Percentiles rank a stretch among this genome's conserved stretches.
phyloP scores from a whole-genome alignment of 805 yeast species.

The Cyberlindnera mycetangii region DNA sequence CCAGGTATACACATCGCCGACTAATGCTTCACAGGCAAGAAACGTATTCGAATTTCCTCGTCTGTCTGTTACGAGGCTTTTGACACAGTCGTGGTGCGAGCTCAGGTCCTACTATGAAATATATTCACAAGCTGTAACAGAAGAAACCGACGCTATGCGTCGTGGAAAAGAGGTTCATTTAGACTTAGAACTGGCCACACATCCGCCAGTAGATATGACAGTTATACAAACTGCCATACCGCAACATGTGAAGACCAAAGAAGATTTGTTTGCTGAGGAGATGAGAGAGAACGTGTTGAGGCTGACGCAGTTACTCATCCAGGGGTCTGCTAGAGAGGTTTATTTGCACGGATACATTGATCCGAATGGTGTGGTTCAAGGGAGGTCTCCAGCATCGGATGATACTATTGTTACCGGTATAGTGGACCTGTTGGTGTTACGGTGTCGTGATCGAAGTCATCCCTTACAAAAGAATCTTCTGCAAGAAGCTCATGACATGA shows the following conservation, averaged over 20 bases:
- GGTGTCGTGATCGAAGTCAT: constrained; percentile 6
- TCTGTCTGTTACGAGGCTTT: constrained; percentile 56
- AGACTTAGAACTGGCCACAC: constrained; percentile 44
- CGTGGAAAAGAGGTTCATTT: constrained; percentile 49
- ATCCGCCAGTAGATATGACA: constrained; percentile 29
- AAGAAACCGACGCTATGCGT: constrained; percentile 39
- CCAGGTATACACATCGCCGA: constrained; percentile 13
- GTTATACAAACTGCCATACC: constrained; percentile 3
- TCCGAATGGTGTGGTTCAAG: constrained; percentile 5
- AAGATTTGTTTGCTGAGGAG: constrained; percentile 28
- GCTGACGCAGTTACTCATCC: constrained; percentile 37
- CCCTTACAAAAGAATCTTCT: constrained; percentile 6
- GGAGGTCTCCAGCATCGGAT: constrained; percentile 20
- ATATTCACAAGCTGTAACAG: constrained; percentile 41
- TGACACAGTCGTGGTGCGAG: constrained; percentile 70
- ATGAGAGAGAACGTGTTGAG: constrained; percentile 45
- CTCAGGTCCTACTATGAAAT: constrained; percentile 50
- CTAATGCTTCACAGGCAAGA: background rate
- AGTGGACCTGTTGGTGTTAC: constrained; percentile 47
- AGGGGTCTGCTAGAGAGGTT: constrained; percentile 61
- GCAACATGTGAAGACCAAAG: background rate
- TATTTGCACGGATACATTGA: constrained; percentile 36
- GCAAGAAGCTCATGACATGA: background rate
- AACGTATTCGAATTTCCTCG: constrained; percentile 29
- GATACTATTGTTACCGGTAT: constrained; percentile 59